Evolutionary conservation across 75 land plant species (phyloP), one percentile per base, ranked within the genome.

Genomic region (Pinus albicaulis): DNA sequence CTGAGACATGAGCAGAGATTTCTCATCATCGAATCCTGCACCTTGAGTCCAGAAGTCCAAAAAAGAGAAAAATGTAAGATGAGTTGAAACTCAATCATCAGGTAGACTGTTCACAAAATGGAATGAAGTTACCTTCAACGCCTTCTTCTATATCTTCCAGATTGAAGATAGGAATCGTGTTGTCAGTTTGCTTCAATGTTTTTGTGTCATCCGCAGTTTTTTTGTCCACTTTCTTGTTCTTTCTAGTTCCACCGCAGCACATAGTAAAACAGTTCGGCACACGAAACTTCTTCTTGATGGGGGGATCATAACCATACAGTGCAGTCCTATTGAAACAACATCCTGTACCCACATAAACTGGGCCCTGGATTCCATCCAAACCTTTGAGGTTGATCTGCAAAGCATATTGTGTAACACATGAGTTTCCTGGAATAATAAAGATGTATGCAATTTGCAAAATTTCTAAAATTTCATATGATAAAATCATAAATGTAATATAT

Each of bases 261-360:
- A 73, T 79, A 57, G 89, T 83, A 5, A 90, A 34, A 11, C 87
- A 72, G 8, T 83, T 79, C 1, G 76, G 41, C 56, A 83, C 86
- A 72, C 74, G 86, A 31, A 80, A 64, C 80, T 92, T 91, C 2
- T 84, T 80, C 59, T 91, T 89, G 36, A 79, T 23, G 12, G 96
- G 94, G 24, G 96, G 90, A 34, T 93, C 96, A 80, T 89, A 89
- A 25, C 96, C 96, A 86, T 93, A 93, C 53, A 93, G 83, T 59
- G 96, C 92, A 23, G 92, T 85, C 79, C 96, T 83, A 34, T 90
- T 87, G 83, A 93, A 93, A 75, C 85, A 87, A 76, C 96, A 93
- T 34, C 96, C 96, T 65, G 96, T 93, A 24, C 96, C 96, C 82
- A 93, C 96, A 81, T 93, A 93, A n/a, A 93, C 92, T 23, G 96